Percentiles rank a stretch among this genome's conserved stretches.
phyloP scores from a whole-genome alignment of 331 rosid species.

The Pyrus hybrid region DNA sequence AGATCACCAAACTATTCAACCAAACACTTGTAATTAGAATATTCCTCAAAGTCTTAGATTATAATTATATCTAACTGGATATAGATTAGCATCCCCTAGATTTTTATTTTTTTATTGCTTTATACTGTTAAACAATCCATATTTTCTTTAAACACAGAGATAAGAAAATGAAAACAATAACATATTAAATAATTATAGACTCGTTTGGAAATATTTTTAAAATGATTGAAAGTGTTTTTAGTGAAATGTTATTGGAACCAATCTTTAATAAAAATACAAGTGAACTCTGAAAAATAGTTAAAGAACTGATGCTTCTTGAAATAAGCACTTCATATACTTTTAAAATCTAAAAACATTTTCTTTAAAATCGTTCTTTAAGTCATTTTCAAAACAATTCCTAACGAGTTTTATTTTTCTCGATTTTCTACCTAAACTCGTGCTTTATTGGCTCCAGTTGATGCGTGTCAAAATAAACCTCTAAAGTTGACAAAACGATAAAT shows the following conservation, averaged over 20 bases:
- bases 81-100: neutral
- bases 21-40: neutral
- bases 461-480: slow-evolving; percentile 16
- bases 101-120: too few species aligned
- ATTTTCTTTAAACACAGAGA: neutral
- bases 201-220: too few species aligned
- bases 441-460: neutral
- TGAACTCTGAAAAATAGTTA: fast-evolving
- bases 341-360: too few species aligned
- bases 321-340: fast-evolving
- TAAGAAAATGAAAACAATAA: neutral
- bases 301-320: too few species aligned
- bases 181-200: neutral
- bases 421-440: neutral
- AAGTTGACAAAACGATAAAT: neutral
- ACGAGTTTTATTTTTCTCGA: neutral
- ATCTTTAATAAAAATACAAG: too few species aligned
- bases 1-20: neutral
- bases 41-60: neutral
- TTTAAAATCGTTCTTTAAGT: too few species aligned
- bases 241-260: fast-evolving
- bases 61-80: neutral
- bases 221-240: too few species aligned
- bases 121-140: neutral
- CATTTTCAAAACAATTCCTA: too few species aligned